phyloP scores from a whole-genome alignment of 495 filamentous ascomycete genomes.

The Xylaria flabelliformis region DNA sequence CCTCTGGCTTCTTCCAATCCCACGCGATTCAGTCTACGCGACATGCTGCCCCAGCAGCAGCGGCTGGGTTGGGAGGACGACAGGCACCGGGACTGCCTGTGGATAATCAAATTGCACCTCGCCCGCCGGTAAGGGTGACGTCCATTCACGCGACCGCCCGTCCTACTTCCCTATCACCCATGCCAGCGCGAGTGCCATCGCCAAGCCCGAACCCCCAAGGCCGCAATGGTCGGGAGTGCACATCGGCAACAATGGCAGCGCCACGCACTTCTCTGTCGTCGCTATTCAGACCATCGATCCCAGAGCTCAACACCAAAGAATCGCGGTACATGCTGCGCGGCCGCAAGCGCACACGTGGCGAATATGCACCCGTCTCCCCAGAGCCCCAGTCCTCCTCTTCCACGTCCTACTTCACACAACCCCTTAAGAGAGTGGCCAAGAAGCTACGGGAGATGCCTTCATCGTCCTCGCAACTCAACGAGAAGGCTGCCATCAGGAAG shows the following conservation, averaged over 20 bases:
- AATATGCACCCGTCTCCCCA: constrained; percentile 12
- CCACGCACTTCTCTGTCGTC: constrained; percentile 22
- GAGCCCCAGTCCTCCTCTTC: constrained; percentile 17
- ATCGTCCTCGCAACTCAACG: constrained; percentile 28
- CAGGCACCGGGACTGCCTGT: constrained; percentile 32
- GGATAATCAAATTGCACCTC: constrained; percentile 27
- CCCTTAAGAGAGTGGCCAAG: constrained; percentile 42
- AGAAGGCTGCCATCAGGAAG: background rate
- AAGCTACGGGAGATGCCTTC: constrained; percentile 37
- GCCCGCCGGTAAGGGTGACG: constrained; percentile 29
- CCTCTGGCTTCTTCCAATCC: constrained; percentile 54
- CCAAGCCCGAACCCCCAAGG: constrained; percentile 12
- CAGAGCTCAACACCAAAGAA: constrained; percentile 24
- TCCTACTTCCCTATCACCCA: constrained; percentile 25
- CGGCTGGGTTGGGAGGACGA: constrained; percentile 23
- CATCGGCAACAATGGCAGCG: background rate
- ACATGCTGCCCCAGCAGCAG: constrained; percentile 37
- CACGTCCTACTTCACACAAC: constrained; percentile 31
- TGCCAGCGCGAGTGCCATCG: background rate
- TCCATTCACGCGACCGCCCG: constrained; percentile 25
- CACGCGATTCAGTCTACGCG: constrained; percentile 57
- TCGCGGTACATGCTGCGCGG: constrained; percentile 33
- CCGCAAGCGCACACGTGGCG: constrained; percentile 35
- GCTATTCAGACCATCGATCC: constrained; percentile 16
- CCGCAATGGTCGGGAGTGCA: constrained; percentile 5